Conservation (phyloP, 208 protist species). For the Leishmania turanica region DNA sequence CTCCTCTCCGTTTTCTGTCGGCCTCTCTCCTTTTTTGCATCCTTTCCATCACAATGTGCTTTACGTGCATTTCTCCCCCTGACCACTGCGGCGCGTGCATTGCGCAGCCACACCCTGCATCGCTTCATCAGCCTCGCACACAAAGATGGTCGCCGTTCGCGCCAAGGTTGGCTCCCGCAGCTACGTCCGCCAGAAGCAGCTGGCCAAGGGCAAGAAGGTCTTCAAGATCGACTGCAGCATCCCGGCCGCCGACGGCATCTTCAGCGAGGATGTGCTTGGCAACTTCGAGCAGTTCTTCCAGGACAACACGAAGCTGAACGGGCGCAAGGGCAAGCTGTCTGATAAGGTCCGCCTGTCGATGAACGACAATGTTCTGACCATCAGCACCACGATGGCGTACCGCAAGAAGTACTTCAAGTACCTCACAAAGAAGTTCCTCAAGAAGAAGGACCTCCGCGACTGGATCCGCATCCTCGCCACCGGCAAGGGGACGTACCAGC, state of each 20-base stretch:
- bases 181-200: slow-evolving; percentile 80
- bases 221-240: slow-evolving; percentile 86
- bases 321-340: slow-evolving; percentile 97
- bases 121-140: background rate
- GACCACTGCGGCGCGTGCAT: background rate
- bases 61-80: background rate
- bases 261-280: slow-evolving; percentile 85
- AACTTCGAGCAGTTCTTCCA: slow-evolving; percentile 97
- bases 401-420: slow-evolving; percentile 99
- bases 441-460: slow-evolving; percentile 98
- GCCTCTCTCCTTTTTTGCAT: background rate
- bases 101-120: slow-evolving; percentile 1
- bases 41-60: background rate
- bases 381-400: slow-evolving; percentile 94
- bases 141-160: slow-evolving; percentile 89
- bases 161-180: slow-evolving; percentile 90
- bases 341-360: slow-evolving; percentile 90
- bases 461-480: slow-evolving; percentile 97
- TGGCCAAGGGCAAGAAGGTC: slow-evolving; percentile 89
- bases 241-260: slow-evolving; percentile 67
- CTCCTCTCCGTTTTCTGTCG: background rate
- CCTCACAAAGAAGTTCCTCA: slow-evolving; percentile 99
- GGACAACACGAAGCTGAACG: slow-evolving; percentile 98
- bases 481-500: slow-evolving; percentile 96
- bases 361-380: slow-evolving; percentile 93